Evolutionary conservation across 2,329 filamentous ascomycete species (phyloP), one percentile per base, ranked within the genome.

Genomic region (Trematosphaeria pertusa): DNA sequence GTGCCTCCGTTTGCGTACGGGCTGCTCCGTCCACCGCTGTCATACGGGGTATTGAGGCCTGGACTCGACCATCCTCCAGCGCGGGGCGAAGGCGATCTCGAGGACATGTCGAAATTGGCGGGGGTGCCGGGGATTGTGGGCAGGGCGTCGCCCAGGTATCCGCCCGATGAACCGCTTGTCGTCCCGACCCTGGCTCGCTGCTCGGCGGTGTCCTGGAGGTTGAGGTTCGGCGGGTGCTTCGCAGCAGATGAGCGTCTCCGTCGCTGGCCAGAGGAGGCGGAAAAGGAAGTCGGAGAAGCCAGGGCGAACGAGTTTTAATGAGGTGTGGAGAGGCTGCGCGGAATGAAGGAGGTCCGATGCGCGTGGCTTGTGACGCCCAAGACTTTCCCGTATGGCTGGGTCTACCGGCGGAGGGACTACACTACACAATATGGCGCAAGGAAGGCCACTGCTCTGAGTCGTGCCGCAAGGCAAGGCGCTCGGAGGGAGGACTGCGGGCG

Each of bases 31-130:
- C 87, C 87, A 70, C 87, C 89, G 48, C 76, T 72, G 44, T 74
- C 73, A 60, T 74, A 78, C 56, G 84, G 85, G 50, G 88, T 85
- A 65, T 84, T 87, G 67, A 90, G 81, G 55, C 87, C 89, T 45
- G 88, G 91, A 74, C 87, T 94, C 46, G 89, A 85, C 92, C 93
- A 97, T 61, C 91, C 91, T 67, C 90, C 91, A 63, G 88, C 87
- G 54, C 85, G 82, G 52, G 92, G 93, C 45, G 91, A 96, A 39
- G 92, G 90, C 67, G 90, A 95, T 74, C 91, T 86, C 59, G 91
- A 94, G 54, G 89, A 89, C 92, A 96, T 96, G 26, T 66, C 58
- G 42, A 59, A 42, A 33, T 44, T 46, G 28, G 62, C 64, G 44
- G 70, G 69, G 18, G 70, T 73, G 52, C 69, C 69, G 36, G 70